These are phyloP conservation scores for Lasiodiplodia sp. DNA, from an alignment of 2,329 filamentous ascomycete genomes.

Conservation along the genomic window DNA sequence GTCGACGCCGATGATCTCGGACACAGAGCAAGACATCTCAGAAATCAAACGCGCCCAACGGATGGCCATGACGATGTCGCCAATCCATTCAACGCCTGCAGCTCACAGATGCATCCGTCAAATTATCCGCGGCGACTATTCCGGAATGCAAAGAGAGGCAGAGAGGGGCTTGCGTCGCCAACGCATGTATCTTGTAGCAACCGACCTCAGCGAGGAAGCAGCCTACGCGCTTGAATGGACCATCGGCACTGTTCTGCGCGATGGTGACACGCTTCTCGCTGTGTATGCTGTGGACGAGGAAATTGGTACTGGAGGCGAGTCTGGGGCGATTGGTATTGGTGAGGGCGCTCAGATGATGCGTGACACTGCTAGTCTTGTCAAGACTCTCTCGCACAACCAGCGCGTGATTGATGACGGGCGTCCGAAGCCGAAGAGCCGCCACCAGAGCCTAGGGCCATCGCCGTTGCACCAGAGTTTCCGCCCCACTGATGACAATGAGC, in stretches of 20 bases:
- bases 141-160: constrained; percentile 76
- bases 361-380: constrained; percentile 77
- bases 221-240: constrained; percentile 97
- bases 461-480: constrained; percentile 45
- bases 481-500: constrained; percentile 37
- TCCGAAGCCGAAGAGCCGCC: constrained; percentile 37
- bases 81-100: constrained; percentile 77
- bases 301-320: constrained; percentile 55
- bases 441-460: constrained; percentile 40
- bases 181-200: constrained; percentile 93
- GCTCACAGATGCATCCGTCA: constrained; percentile 85
- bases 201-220: constrained; percentile 91
- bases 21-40: constrained; percentile 82
- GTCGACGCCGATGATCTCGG: constrained; percentile 75
- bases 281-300: constrained; percentile 96
- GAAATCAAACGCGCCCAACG: constrained; percentile 90
- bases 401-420: constrained; percentile 36
- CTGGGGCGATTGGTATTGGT: constrained; percentile 64
- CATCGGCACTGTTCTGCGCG: constrained; percentile 90
- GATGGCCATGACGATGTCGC: constrained; percentile 80
- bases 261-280: constrained; percentile 91
- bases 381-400: constrained; percentile 62
- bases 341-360: constrained; percentile 78
- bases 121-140: constrained; percentile 87
- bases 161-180: constrained; percentile 80